Evolutionary conservation across 495 filamentous ascomycete genomes (phyloP), one percentile per base, ranked within the genome.

Genomic region (Podospora conica): DNA sequence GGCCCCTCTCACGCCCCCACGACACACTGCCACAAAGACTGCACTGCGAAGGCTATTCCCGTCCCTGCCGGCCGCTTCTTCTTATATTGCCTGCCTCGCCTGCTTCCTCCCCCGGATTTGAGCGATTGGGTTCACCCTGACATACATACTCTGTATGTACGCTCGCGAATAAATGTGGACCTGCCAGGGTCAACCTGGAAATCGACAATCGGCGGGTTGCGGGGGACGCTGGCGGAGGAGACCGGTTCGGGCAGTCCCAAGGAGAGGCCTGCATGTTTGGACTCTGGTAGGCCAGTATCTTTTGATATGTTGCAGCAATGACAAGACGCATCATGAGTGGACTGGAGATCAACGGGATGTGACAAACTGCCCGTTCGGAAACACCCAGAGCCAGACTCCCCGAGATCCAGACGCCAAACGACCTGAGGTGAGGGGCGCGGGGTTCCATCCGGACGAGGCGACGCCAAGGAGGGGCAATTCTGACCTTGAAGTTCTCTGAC

Each of bases 81-180:
- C 33, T 18, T 10, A 48, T 48, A 48, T 48, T 48, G 33, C 15
- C 15, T 48, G 40, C 40, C 8, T 48, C n/a, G n/a, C n/a, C n/a
- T n/a, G n/a, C n/a, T n/a, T n/a, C n/a, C 40, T 60, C 58, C 60
- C 60, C 60, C 60, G 60, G 60, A 61, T 61, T 61, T 25, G 28
- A 53, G 60, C 60, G n/a, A 15, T n/a, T 57, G 22, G 18, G 20
- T 21, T 8, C 20, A 55, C 20, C 29, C 9, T 31, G 2, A 0
- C 0, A n/a, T n/a, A 1, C 33, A 18, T 48, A n/a, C n/a, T n/a
- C n/a, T n/a, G 33, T 48, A 18, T 48, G 18, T 48, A 48, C 40
- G 5, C 40, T 48, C 18, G 40, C 6, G 18, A n/a, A 48, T 40
- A 48, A 18, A n/a, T n/a, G 40, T 48, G 40, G 40, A 9, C 6